Base-by-base conservation (phyloP, 345 rosid species). In the Clarkia xantiana region DNA sequence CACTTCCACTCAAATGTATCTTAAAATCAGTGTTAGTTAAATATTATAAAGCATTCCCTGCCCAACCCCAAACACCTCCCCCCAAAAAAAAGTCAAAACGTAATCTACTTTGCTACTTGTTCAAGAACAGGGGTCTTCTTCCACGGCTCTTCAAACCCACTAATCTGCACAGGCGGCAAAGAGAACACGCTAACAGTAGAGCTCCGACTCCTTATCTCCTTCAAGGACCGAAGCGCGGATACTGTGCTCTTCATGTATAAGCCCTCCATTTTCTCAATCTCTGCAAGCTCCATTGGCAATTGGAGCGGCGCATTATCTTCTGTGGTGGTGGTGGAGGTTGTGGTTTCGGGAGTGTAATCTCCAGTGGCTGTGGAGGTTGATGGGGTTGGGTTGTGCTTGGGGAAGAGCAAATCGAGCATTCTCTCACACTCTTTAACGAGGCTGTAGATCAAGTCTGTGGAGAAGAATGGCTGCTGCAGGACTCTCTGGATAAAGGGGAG, bases 401-500 rank as follows among this genome's bases (percentile, higher is more conserved):
- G 94, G 62, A 91, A 75, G 52, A 84, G 76, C 7, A 61, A 52
- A 6, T 91, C 96, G 1, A 91, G 85, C 90, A 87, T 80, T 18
- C 65, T 64, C 67, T 91, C 95, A 0, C 94, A 84, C 65, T 80
- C 82, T 43, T 91, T 87, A 14, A 91, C 80, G 0, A 91, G 88
- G 69, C 68, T 80, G 76, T 73, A 76, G 42, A 91, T 73, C 70
- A 91, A 62, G 62, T 87, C 99, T 0, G 94, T 91, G 10, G 95
- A 80, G 79, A 75, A 91, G 68, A 91, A 91, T 3, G 99, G 99
- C 71, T 91, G 87, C 6, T 72, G 94, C 68, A 91, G 65, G 49
- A 87, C 96, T 64, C 67, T 84, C 51, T 87, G 99, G 14, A 91
- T 87, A 75, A 78, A 87, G 12, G 96, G 99, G 63, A 78, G 47